phyloP scores from a whole-genome alignment of 106 monocot genomes.

The Narthecium ossifragum region DNA sequence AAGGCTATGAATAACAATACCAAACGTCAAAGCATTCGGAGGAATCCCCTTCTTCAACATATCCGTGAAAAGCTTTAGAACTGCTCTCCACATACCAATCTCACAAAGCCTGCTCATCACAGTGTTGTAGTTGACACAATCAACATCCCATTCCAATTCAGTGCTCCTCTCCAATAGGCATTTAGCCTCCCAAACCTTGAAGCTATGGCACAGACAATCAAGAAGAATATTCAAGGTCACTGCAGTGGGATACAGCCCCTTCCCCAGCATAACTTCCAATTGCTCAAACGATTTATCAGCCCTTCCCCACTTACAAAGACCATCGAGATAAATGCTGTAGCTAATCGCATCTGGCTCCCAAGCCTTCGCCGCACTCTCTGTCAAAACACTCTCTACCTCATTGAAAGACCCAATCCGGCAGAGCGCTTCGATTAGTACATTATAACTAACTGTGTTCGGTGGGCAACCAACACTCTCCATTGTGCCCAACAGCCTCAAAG shows the following conservation, averaged over 20 bases:
- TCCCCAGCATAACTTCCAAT: constrained; percentile 33
- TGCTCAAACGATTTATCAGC: constrained; percentile 29
- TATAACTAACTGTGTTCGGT: constrained; percentile 37
- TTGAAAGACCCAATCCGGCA: constrained; percentile 35
- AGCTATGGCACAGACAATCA: constrained; percentile 27
- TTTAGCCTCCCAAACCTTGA: constrained; percentile 25
- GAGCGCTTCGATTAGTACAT: constrained; percentile 36
- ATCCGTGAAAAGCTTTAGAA: constrained; percentile 37
- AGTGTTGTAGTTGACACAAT: constrained; percentile 42
- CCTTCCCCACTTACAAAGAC: constrained; percentile 36
- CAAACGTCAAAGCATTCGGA: constrained; percentile 27
- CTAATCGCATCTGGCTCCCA: constrained; percentile 46
- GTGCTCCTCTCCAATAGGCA: constrained; percentile 26
- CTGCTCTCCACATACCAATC: constrained; percentile 17
- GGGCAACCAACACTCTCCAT: constrained; percentile 39
- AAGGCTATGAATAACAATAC: constrained; percentile 48
- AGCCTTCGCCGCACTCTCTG: constrained; percentile 24
- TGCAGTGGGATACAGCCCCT: constrained; percentile 31
- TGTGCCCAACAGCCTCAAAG: constrained; percentile 18
- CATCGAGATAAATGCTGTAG: constrained; percentile 51
- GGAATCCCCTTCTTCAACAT: constrained; percentile 50
- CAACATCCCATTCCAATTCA: constrained; percentile 33
- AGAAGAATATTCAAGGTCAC: constrained; percentile 52
- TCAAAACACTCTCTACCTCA: constrained; percentile 30
- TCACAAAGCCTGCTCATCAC: constrained; percentile 41